Percentiles rank a stretch among this genome's conserved stretches.
phyloP scores from a whole-genome alignment of 2,329 filamentous ascomycete genomes.

The Claviceps maximensis region DNA sequence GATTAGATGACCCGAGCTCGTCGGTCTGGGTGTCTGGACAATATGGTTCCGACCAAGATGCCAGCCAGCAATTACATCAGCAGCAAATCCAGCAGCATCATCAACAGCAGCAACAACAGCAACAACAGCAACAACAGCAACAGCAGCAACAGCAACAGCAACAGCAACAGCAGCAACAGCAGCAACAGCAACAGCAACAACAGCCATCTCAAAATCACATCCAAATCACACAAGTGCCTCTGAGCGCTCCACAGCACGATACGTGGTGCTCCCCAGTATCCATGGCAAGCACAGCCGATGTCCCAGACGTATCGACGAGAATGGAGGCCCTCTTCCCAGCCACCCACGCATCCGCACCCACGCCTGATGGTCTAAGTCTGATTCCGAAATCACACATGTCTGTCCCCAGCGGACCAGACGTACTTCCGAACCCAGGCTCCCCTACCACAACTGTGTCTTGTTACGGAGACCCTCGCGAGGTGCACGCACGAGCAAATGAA shows the following conservation, averaged over 20 bases:
- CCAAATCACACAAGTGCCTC: neutral
- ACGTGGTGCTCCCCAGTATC: neutral
- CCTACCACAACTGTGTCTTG: neutral
- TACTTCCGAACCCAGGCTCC: neutral
- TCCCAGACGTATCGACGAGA: neutral
- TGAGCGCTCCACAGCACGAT: neutral
- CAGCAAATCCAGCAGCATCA: too few relatives aligned
- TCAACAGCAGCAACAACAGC: too few relatives aligned
- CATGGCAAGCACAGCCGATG: neutral
- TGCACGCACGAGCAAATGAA: neutral
- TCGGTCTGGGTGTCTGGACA: neutral
- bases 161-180: too few relatives aligned
- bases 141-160: neutral
- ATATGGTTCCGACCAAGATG: neutral
- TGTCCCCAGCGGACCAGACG: neutral
- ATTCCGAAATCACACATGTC: neutral
- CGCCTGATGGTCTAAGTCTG: neutral
- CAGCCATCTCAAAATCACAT: neutral
- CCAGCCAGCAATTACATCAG: neutral
- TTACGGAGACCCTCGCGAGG: neutral
- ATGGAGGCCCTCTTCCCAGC: neutral
- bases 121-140: too few relatives aligned
- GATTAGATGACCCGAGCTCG: neutral
- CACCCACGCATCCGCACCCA: neutral
- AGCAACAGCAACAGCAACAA: neutral